These are phyloP conservation scores for Infundibulicybe gibba DNA, from an alignment of 768 basidiomycete genomes.

Conservation along the genomic window DNA sequence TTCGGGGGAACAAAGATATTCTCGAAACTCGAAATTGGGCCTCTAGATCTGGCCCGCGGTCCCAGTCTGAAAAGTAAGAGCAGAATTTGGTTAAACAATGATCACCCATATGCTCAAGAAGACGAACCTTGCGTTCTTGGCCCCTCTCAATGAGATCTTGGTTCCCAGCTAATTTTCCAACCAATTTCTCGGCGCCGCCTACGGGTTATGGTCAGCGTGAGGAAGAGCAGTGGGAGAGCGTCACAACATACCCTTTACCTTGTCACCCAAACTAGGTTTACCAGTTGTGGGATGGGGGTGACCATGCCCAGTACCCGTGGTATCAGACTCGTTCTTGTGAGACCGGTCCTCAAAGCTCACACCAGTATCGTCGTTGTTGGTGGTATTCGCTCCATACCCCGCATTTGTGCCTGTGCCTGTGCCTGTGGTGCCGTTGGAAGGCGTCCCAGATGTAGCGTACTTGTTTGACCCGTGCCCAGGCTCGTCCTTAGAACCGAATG, in stretches of 20 bases:
- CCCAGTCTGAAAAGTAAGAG: too few species aligned
- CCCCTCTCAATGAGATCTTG: conserved; percentile 15
- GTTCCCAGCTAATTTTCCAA: conserved; percentile 17
- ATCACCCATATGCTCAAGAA: too few species aligned
- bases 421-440: conserved; percentile 7
- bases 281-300: not conserved
- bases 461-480: not conserved
- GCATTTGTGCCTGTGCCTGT: not conserved
- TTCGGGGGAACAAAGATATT: too few species aligned
- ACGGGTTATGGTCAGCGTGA: not conserved
- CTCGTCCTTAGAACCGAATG: not conserved
- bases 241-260: conserved; percentile 12
- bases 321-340: not conserved
- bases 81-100: too few species aligned
- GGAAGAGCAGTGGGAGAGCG: not conserved
- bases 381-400: not conserved
- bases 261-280: conserved; percentile 13
- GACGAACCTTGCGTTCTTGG: conserved; percentile 12
- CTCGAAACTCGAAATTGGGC: too few species aligned
- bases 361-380: not conserved
- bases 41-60: too few species aligned
- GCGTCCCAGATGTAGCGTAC: conserved; percentile 6
- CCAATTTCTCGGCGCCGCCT: conserved; percentile 19
- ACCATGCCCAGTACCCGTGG: not conserved
- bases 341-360: not conserved